Evolutionary conservation across 495 filamentous ascomycete species (phyloP).

Genomic region (Durotheca rogersii): DNA sequence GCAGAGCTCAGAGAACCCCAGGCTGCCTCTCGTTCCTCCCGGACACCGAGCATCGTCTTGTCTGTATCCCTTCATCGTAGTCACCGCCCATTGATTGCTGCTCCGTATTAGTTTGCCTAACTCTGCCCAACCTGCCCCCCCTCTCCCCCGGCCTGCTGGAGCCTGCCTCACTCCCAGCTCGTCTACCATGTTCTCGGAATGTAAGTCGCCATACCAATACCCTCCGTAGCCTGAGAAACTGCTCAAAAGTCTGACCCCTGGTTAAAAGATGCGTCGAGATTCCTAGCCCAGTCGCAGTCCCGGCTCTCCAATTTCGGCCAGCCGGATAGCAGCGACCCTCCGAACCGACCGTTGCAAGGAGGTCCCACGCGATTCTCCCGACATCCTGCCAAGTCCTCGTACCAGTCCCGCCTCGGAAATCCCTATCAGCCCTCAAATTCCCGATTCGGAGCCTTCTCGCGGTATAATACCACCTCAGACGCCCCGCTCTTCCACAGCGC

Average conservation of each 20-base stretch:
- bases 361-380: constrained; percentile 41
- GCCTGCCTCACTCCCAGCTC: constrained; percentile 35
- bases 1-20: not conserved
- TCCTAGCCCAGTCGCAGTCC: constrained; percentile 96
- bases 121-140: constrained; percentile 8
- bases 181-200: constrained; percentile 90
- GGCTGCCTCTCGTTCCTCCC: constrained; percentile 1
- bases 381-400: constrained; percentile 40
- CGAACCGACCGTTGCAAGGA: constrained; percentile 35
- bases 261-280: constrained; percentile 84
- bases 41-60: constrained; percentile 16
- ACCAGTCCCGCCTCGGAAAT: constrained; percentile 53
- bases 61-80: constrained; percentile 26
- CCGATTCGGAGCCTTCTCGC: constrained; percentile 73
- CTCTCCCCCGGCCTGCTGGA: constrained; percentile 25
- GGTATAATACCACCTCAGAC: constrained; percentile 62
- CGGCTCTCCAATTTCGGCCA: constrained; percentile 65
- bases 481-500: constrained; percentile 90
- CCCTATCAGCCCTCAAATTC: constrained; percentile 70
- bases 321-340: constrained; percentile 54
- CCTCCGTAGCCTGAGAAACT: not conserved
- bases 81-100: constrained; percentile 28
- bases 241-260: constrained; percentile 20
- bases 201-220: constrained; percentile 55
- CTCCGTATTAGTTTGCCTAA: constrained; percentile 11